Percentiles rank a stretch among this genome's conserved stretches.
phyloP scores from a whole-genome alignment of 352 stramenopile genomes.

The Blastocystis sp. region DNA sequence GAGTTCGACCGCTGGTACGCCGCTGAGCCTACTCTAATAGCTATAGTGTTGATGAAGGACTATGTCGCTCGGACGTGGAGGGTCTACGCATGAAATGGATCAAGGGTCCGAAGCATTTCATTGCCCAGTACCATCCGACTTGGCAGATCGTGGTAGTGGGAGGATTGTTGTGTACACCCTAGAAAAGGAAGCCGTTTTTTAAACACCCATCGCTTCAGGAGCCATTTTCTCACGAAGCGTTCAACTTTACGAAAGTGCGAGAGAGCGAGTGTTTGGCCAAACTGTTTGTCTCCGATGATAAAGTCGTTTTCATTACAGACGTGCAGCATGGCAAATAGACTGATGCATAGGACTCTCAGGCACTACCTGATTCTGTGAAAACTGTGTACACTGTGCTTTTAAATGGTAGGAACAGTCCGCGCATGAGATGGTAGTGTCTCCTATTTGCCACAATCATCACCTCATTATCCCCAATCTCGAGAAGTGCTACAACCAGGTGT shows the following conservation, averaged over 20 bases:
- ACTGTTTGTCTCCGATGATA: background rate
- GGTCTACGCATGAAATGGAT: slow-evolving; percentile 54
- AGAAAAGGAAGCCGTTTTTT: slow-evolving; percentile 48
- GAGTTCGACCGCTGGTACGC: slow-evolving; percentile 40
- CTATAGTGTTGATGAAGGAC: slow-evolving; percentile 1
- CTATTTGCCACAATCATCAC: slow-evolving; percentile 55
- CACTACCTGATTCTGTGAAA: background rate
- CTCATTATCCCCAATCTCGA: slow-evolving; percentile 39
- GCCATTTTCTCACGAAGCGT: slow-evolving; percentile 3
- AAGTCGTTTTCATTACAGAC: background rate
- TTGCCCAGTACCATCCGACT: slow-evolving; percentile 48
- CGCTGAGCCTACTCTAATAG: background rate
- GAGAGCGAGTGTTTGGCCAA: background rate
- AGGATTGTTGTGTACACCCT: background rate
- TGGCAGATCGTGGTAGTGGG: slow-evolving; percentile 24
- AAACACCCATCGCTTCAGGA: background rate
- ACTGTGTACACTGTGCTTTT: slow-evolving; percentile 27
- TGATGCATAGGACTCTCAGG: background rate
- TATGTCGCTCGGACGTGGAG: slow-evolving; percentile 10
- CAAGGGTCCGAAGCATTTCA: background rate
- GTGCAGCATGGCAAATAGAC: background rate
- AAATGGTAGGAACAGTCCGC: background rate
- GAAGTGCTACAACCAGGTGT: slow-evolving; percentile 38
- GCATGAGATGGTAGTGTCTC: background rate
- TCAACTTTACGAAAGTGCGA: slow-evolving; percentile 53